Percentiles rank a stretch among this genome's conserved stretches.
Conservation (phyloP, 305 asterid species). For the Solanum hybrid region DNA sequence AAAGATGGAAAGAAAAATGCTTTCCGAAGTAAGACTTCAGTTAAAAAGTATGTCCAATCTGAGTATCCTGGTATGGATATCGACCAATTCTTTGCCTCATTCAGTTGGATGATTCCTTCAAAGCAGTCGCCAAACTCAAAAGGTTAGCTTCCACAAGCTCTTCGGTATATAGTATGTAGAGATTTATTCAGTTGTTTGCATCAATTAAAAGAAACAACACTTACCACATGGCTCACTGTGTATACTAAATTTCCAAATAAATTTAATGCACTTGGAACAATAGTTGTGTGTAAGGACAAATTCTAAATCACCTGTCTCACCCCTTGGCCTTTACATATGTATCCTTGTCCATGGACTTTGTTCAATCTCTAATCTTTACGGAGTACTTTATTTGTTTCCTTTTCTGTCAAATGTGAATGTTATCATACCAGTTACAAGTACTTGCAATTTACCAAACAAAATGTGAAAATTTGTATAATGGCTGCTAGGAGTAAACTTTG, state of each 20-base stretch:
- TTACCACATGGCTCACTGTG: neutral
- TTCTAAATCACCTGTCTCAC: neutral
- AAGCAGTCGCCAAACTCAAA: neutral
- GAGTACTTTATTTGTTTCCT: neutral
- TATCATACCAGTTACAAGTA: neutral
- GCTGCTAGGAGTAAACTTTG: neutral
- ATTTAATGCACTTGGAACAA: too few species aligned
- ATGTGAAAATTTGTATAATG: neutral
- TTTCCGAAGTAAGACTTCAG: constrained; percentile 13
- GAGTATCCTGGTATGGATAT: constrained; percentile 6
- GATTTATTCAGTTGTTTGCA: neutral
- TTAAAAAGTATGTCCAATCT: constrained; percentile 13
- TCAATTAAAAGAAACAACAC: too few species aligned
- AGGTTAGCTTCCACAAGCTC: neutral
- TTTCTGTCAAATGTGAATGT: neutral
- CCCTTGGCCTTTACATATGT: neutral
- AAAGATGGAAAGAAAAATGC: neutral
- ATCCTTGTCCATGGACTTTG: neutral
- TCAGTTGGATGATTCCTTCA: neutral
- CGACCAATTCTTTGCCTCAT: neutral
- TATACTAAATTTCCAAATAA: neutral
- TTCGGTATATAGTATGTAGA: neutral
- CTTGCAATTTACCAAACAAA: neutral
- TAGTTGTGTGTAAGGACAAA: neutral
- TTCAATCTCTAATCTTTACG: too few species aligned